Base-by-base conservation (phyloP, 371 early-diverging fungal genomes). In the Apophysomyces ossiformis region DNA sequence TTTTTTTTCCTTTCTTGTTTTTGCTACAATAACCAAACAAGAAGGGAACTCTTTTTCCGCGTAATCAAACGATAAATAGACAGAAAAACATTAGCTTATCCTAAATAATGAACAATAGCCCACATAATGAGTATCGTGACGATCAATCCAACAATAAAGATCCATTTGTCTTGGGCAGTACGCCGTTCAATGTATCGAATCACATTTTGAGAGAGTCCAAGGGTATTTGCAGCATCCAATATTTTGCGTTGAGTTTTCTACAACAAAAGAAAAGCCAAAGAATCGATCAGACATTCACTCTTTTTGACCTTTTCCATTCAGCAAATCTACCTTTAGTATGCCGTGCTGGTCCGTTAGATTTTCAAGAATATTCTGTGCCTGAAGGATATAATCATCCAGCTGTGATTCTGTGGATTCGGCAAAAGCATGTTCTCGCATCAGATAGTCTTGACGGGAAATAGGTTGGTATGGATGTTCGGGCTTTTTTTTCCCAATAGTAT, bases 161-260 rank as follows among this genome's bases (percentile, higher is more conserved):
- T 88, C 89, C 90, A 93, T 69, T 87, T 89, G 77, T 95, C 95
- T 60, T 91, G 89, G 26, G 81, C 69, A 61, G 90, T 85, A 57
- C 94, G 82, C 63, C 92, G 87, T 71, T 95, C 94, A 69, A 95
- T 94, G 69, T 85, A 90, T 37, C 91, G 84, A 46, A 95, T 94
- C 1, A 92, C 89, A 66, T 88, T 88, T 37, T 89, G 87, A n/a
- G 93, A 93, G 57, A 95, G 73, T 7, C 95, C 95, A 8, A 95
- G 77, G 5, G 89, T 81, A 72, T 91, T 93, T 26, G 93, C 93
- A 47, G 92, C 82, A 74, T 94, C 92, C 65, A 91, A 75, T 54
- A 93, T 72, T 64, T 89, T 85, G 64, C 87, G 77, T 77, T 93
- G 93, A n/a, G 94, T 87, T 70, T 87, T 85, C 88, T 88, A 71